Percentiles rank a stretch among this genome's conserved stretches.
Conservation (phyloP, 2,329 filamentous ascomycete species). For the Biscogniauxia sp. region DNA sequence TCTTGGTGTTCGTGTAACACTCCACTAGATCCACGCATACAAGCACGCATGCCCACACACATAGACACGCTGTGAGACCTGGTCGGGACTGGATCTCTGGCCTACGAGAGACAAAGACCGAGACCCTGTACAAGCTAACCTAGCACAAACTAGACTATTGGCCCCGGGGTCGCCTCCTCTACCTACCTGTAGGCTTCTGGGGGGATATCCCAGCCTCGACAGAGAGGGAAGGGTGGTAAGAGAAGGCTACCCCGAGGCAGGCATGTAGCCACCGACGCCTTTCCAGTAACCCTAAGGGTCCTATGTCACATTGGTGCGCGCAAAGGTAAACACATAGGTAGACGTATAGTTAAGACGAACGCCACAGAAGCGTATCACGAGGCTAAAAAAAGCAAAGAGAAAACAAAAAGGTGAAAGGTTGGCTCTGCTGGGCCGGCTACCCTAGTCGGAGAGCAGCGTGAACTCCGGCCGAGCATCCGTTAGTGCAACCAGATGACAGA, state of each 20-base stretch:
- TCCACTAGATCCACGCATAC: neutral
- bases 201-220: neutral
- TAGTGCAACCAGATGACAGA: neutral
- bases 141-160: neutral
- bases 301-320: neutral
- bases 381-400: neutral
- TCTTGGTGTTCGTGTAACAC: neutral
- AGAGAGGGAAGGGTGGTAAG: neutral
- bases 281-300: neutral
- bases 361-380: neutral
- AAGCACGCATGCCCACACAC: constrained; percentile 6
- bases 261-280: neutral
- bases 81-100: constrained; percentile 26
- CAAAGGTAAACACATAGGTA: neutral
- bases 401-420: neutral
- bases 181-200: neutral
- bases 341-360: neutral
- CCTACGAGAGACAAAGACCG: constrained; percentile 18
- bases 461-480: neutral
- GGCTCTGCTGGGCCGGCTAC: neutral
- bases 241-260: neutral
- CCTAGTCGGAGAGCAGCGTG: neutral
- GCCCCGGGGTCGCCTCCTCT: neutral
- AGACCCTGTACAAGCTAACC: neutral
- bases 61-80: constrained; percentile 18